Base-by-base conservation (phyloP, 2,329 filamentous ascomycete genomes). In the Cryphonectria japonica region DNA sequence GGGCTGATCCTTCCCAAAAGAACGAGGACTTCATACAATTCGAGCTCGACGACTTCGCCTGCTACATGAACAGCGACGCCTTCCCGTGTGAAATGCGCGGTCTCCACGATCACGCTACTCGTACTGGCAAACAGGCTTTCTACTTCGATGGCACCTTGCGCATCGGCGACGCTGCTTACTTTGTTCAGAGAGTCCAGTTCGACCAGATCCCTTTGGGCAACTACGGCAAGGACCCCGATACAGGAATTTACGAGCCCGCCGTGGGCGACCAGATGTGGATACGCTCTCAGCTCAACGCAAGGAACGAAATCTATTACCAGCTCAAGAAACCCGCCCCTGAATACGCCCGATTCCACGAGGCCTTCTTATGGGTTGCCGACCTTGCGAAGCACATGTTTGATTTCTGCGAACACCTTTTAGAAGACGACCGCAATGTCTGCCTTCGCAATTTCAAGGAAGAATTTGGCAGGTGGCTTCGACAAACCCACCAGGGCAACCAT, bases 371-470 rank as follows among this genome's bases (percentile, higher is more conserved):
- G 92, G 79, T 95, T 0, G 91, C 89, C 0, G 85, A 91, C 67
- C 81, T 96, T 0, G 85, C 87, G 0, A 95, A 95, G 76, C 89
- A 94, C 75, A 85, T 92, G 34, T 84, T 94, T 1, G 91, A 94
- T 73, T 96, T 87, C 74, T 82, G 92, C 64, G 78, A 80, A 3
- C 66, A 77, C 13, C 79, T 82, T 71, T 74, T 78, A 2, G 74
- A 78, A 11, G 72, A 73, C 16, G 65, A 75, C 0, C 75, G 74
- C 0, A 77, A 76, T 1, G 85, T 92, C 1, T 79, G 80, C 0
- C 81, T 94, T 0, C 69, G 80, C 3, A 80, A 89, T 67, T 95
- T 96, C 73, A 81, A 83, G 11, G 70, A 71, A 0, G 75, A 82
- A 0, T 96, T 96, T 73, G 78, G 80, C 43, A 67, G 72, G 0